phyloP scores from a whole-genome alignment of 148 eudicot genomes.

The Camellia lanceoleosa region DNA sequence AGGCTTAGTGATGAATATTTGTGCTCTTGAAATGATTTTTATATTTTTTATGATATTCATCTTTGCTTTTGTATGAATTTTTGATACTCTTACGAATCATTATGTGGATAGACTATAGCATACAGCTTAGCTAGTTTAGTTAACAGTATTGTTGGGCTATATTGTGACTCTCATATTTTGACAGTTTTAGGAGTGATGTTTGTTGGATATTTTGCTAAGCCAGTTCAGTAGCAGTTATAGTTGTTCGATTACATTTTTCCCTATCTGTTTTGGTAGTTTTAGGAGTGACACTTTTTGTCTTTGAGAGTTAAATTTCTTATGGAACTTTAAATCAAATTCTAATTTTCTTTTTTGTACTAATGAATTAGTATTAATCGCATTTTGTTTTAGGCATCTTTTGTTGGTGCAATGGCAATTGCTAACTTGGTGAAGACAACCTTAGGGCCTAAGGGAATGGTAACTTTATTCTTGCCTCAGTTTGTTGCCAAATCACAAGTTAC shows the following conservation, averaged over 20 bases:
- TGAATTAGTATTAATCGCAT: not conserved
- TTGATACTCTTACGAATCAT: too few species aligned
- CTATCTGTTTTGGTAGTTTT: too few species aligned
- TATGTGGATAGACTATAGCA: not conserved
- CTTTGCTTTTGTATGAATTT: not conserved
- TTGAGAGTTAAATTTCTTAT: not conserved
- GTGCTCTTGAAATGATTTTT: not conserved
- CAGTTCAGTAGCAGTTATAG: not conserved
- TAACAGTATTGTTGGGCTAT: not conserved
- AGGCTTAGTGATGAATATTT: not conserved
- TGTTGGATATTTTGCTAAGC: not conserved
- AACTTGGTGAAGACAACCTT: constrained; percentile 95
- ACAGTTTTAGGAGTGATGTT: not conserved
- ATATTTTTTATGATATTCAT: not conserved
- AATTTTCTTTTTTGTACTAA: not conserved
- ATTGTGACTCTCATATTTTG: too few species aligned
- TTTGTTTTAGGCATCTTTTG: constrained; percentile 64
- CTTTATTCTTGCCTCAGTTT: not conserved
- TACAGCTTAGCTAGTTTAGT: not conserved
- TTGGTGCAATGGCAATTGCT: constrained; percentile 89
- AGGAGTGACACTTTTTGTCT: not conserved
- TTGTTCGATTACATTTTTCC: not conserved
- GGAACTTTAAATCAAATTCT: not conserved
- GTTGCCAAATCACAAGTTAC: not conserved
- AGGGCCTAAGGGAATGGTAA: constrained; percentile 99